A percentile compares a stretch with the other conserved stretches of the same genome.
Conservation (phyloP, 148 eudicot species). For the Amaranthus palmeri region DNA sequence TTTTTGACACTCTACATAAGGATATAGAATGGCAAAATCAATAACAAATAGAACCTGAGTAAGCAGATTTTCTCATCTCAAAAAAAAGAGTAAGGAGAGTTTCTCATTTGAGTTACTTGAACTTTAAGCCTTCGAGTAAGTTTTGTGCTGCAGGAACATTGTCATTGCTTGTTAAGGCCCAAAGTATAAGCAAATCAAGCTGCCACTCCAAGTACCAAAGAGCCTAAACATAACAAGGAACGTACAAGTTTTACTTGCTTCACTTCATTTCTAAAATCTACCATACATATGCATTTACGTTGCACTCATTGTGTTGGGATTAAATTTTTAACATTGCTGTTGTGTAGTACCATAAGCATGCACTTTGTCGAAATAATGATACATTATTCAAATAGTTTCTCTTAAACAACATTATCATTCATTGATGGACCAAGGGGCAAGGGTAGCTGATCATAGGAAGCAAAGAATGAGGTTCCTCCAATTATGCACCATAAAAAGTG, state of each 20-base stretch:
- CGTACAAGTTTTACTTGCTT: neutral
- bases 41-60: neutral
- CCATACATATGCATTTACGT: neutral
- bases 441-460: neutral
- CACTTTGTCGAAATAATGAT: neutral
- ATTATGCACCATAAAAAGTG: no score
- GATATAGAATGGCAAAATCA: neutral
- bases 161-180: slow-evolving; percentile 63
- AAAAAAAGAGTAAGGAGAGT: neutral
- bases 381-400: neutral
- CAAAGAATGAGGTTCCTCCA: neutral
- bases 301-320: no score
- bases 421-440: neutral
- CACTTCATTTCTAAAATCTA: neutral
- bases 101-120: slow-evolving; percentile 33
- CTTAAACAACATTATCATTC: neutral
- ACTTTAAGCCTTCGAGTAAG: slow-evolving; percentile 52
- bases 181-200: slow-evolving; percentile 61
- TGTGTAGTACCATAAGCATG: neutral
- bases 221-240: slow-evolving; percentile 32
- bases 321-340: no score
- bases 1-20: slow-evolving; percentile 51
- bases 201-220: slow-evolving; percentile 82
- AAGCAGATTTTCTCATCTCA: neutral
- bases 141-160: slow-evolving; percentile 48